A percentile compares a stretch with the other conserved stretches of the same genome.
Conservation (phyloP, 306 rosid genomes). For the Pachyrhizus erosus region DNA sequence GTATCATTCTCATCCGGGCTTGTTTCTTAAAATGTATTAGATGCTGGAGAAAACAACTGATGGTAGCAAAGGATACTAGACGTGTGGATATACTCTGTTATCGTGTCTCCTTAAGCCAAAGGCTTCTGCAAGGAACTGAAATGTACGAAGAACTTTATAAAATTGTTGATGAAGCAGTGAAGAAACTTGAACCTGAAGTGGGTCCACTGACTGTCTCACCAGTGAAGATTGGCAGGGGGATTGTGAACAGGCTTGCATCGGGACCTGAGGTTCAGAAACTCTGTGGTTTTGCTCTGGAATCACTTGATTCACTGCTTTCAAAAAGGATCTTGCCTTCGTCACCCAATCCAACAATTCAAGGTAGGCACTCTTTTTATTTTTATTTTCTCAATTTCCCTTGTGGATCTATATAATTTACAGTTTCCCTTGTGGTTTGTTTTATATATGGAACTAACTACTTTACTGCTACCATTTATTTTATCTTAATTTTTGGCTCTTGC, state of each 20-base stretch:
- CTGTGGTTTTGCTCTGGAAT: slow-evolving; percentile 79
- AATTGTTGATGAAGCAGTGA: slow-evolving; percentile 73
- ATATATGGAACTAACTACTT: not conserved
- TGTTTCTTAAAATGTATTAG: slow-evolving; percentile 52
- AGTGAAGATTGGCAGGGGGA: slow-evolving; percentile 90
- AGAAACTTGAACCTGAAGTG: slow-evolving; percentile 89
- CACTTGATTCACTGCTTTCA: slow-evolving; percentile 66
- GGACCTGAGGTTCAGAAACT: slow-evolving; percentile 96
- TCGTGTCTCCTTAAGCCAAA: slow-evolving; percentile 88
- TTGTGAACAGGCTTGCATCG: slow-evolving; percentile 96
- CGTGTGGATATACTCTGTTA: slow-evolving; percentile 92
- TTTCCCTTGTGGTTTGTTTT: not conserved
- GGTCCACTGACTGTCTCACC: slow-evolving; percentile 83
- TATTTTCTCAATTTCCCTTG: not conserved
- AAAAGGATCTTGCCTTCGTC: slow-evolving; percentile 41
- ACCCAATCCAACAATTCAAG: slow-evolving; percentile 55
- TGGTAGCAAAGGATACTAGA: slow-evolving; percentile 82
- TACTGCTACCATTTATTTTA: slow-evolving; percentile 7
- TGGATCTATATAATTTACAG: not conserved
- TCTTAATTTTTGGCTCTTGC: not conserved
- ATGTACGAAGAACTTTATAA: slow-evolving; percentile 63
- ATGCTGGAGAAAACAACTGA: slow-evolving; percentile 86
- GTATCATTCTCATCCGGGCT: slow-evolving; percentile 43
- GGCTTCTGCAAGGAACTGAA: slow-evolving; percentile 78
- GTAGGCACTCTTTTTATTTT: slow-evolving; percentile 44